These are phyloP conservation scores for Phytophthora fragariae DNA, from an alignment of 352 stramenopile species.

Conservation along the genomic window DNA sequence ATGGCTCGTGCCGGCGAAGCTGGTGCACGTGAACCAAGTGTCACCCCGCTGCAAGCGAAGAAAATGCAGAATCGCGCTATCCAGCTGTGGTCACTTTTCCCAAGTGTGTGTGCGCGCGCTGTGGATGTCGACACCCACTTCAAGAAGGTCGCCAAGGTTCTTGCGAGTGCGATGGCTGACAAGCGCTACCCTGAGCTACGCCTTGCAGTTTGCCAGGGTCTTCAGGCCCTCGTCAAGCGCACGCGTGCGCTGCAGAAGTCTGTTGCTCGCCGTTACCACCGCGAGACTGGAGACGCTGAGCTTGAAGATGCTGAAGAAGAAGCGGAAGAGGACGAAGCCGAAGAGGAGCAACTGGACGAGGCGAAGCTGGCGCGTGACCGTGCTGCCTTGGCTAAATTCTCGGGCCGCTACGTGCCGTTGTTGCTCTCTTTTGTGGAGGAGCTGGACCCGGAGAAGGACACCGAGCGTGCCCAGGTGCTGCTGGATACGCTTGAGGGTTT, in stretches of 20 bases:
- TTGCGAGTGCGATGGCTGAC: constrained; percentile 89
- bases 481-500: constrained; percentile 88
- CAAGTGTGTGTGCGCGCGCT: constrained; percentile 76
- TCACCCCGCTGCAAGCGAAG: constrained; percentile 73
- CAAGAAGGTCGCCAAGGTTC: constrained; percentile 88
- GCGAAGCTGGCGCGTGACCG: constrained; percentile 79
- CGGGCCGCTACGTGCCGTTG: constrained; percentile 84
- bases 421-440: constrained; percentile 88
- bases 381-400: constrained; percentile 80
- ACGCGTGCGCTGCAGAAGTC: constrained; percentile 58
- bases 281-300: constrained; percentile 57
- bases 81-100: constrained; percentile 86
- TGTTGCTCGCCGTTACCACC: constrained; percentile 48
- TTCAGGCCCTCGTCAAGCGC: constrained; percentile 82
- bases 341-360: constrained; percentile 74
- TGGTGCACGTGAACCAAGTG: constrained; percentile 68
- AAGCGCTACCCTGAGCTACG: constrained; percentile 87
- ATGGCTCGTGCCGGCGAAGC: constrained; percentile 80
- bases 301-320: constrained; percentile 48
- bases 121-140: constrained; percentile 83
- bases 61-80: constrained; percentile 82
- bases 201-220: constrained; percentile 85
- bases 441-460: constrained; percentile 78
- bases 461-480: constrained; percentile 72
- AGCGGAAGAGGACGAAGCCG: constrained; percentile 46